Evolutionary conservation across 1,139 yeast species (phyloP).

Genomic region (Groenewaldozyma auringiensis): DNA sequence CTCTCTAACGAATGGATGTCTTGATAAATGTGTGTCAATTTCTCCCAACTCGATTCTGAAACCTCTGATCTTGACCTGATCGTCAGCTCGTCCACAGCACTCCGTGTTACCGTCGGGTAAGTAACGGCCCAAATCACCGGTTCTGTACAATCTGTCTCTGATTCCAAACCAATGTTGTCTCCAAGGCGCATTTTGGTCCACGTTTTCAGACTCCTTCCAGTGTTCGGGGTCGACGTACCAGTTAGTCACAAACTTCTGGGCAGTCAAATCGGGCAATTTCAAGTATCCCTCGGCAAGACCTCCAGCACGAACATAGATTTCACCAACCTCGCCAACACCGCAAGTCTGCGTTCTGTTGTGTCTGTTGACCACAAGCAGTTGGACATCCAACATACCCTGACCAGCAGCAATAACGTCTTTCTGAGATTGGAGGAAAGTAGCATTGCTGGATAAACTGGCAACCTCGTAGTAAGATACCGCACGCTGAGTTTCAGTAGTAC

Average conservation of each 20-base stretch:
- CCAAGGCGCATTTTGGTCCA: slow-evolving; percentile 47
- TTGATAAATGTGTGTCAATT: slow-evolving; percentile 93
- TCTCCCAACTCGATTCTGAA: slow-evolving; percentile 98
- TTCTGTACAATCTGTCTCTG: slow-evolving; percentile 89
- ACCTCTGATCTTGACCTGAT: slow-evolving; percentile 96
- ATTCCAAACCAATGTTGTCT: slow-evolving; percentile 84
- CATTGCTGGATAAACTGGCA: slow-evolving; percentile 59
- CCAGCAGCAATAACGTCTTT: slow-evolving; percentile 99
- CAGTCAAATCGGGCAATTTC: slow-evolving; percentile 80
- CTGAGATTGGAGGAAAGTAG: slow-evolving; percentile 68
- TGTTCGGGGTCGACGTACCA: slow-evolving; percentile 55
- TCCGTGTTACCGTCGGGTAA: slow-evolving; percentile 96
- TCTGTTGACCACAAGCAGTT: slow-evolving; percentile 86
- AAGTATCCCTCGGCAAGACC: slow-evolving; percentile 96
- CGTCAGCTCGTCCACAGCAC: slow-evolving; percentile 98
- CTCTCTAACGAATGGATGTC: slow-evolving; percentile 85
- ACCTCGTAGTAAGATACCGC: slow-evolving; percentile 93
- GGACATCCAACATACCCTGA: slow-evolving; percentile 93
- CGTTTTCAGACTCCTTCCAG: slow-evolving; percentile 17
- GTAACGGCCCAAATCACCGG: slow-evolving; percentile 96
- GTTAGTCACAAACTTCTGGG: slow-evolving; percentile 76
- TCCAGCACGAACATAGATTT: slow-evolving; percentile 95
- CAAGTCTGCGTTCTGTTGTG: slow-evolving; percentile 81
- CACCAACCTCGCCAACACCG: slow-evolving; percentile 99
- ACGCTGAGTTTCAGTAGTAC: slow-evolving; percentile 98